Base-by-base conservation (phyloP, 305 asterid species). In the Fraxinus sp. region DNA sequence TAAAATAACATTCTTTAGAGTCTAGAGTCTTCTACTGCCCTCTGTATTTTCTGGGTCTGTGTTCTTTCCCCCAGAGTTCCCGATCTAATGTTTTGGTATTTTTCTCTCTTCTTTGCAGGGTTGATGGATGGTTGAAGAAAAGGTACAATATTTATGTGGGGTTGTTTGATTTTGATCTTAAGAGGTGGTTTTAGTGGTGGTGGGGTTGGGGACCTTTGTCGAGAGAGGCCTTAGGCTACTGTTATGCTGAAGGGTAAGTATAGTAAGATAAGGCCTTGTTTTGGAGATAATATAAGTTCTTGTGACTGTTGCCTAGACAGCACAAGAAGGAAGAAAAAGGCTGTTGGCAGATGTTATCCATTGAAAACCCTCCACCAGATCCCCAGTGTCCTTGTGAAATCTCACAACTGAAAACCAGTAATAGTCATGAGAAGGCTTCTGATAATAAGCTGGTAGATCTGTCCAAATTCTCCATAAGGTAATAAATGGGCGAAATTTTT, bases 391-490 rank as follows among this genome's bases (percentile, higher is more conserved):
- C 90, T 81, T 79, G 83, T 80, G 90, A 87, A 89, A 87, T 85
- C 90, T 84, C 95, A 76, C 93, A 83, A 83, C 89, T 81, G 84
- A 88, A 86, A 62, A 87, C 80, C 81, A 55, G 79, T 83, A 84
- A 83, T 80, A 84, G 86, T 88, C 88, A 92, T 88, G 93, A 88
- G 71, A 89, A 80, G 84, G 84, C 81, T 89, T 85, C 87, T 90
- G 90, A 79, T 89, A 80, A 85, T 85, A 86, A 82, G 76, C 44
- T 32, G 81, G 89, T 87, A 91, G 98, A 95, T 95, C 97, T 94
- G 94, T 85, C 97, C 82, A 91, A 87, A 79, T 96, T 96, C 92
- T 92, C 97, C 88, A 93, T 96, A 90, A 96, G 99, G 99, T 96
- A 87, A 88, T 78, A 74, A 76, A 80, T 30, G 39, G 46, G 36